phyloP scores from a whole-genome alignment of 2,329 filamentous ascomycete species.

The Phoma sp. region DNA sequence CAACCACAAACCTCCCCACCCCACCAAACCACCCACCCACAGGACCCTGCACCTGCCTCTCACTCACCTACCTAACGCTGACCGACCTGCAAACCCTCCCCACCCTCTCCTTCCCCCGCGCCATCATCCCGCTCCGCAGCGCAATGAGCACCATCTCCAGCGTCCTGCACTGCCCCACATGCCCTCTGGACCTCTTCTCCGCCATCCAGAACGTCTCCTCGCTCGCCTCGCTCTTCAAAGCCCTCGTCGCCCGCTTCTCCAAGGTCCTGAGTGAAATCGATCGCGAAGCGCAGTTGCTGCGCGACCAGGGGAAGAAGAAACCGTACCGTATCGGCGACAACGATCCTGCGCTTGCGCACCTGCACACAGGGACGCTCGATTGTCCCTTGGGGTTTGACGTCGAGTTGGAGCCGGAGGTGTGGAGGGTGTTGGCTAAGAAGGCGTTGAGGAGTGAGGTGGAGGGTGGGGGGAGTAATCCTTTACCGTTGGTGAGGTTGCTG shows the following conservation, averaged over 20 bases:
- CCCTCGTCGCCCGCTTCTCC: slow-evolving; percentile 51
- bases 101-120: slow-evolving; percentile 51
- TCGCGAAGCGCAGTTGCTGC: slow-evolving; percentile 45
- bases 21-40: slow-evolving; percentile 12
- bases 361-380: slow-evolving; percentile 52
- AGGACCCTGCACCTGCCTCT: slow-evolving; percentile 53
- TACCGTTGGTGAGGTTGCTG: slow-evolving; percentile 45
- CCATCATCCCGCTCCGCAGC: slow-evolving; percentile 50
- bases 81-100: slow-evolving; percentile 50
- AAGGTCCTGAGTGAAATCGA: slow-evolving; percentile 51
- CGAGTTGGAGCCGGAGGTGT: slow-evolving; percentile 53
- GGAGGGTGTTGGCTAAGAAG: slow-evolving; percentile 52
- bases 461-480: slow-evolving; percentile 42
- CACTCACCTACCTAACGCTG: slow-evolving; percentile 54
- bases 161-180: slow-evolving; percentile 52
- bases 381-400: slow-evolving; percentile 55
- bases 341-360: slow-evolving; percentile 44
- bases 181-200: slow-evolving; percentile 50
- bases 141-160: slow-evolving; percentile 50
- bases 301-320: slow-evolving; percentile 45
- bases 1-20: background rate
- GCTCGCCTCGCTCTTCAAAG: slow-evolving; percentile 51
- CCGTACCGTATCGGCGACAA: slow-evolving; percentile 53
- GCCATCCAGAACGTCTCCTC: slow-evolving; percentile 55
- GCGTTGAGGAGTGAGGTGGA: slow-evolving; percentile 54